Percentiles rank a stretch among this genome's conserved stretches.
Conservation (phyloP, 495 filamentous ascomycete species). For the Evernia prunastri region DNA sequence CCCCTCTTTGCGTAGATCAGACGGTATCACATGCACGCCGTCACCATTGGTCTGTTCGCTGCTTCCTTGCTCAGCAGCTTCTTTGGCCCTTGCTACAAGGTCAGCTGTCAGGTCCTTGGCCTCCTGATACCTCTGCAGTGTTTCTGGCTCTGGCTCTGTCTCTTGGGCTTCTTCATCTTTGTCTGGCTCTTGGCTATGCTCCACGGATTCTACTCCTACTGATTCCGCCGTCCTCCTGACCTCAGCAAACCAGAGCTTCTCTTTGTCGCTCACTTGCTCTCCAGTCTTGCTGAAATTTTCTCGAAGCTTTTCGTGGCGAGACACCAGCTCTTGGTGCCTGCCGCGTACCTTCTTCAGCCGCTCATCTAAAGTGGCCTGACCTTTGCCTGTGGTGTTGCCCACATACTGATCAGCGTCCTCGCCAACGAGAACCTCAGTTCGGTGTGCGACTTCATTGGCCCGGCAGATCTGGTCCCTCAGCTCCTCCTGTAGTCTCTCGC, state of each 20-base stretch:
- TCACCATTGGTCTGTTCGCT: constrained; percentile 28
- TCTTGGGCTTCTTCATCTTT: constrained; percentile 29
- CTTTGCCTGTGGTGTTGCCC: constrained; percentile 32
- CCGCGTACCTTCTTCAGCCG: constrained; percentile 54
- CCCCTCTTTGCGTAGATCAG: constrained; percentile 61
- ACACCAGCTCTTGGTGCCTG: constrained; percentile 52
- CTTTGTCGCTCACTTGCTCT: constrained; percentile 66
- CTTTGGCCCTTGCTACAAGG: constrained; percentile 45
- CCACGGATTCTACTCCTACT: constrained; percentile 24
- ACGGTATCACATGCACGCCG: constrained; percentile 49
- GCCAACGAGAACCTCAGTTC: constrained; percentile 60
- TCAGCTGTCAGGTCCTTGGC: constrained; percentile 44
- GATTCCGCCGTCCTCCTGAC: constrained; percentile 45
- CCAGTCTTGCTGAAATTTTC: constrained; percentile 51
- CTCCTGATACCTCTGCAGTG: constrained; percentile 16
- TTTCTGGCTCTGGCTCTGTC: constrained; percentile 4
- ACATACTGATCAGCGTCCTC: constrained; percentile 47
- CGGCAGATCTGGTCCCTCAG: constrained; percentile 64
- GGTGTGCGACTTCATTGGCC: constrained; percentile 57
- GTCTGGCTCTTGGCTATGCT: constrained; percentile 28
- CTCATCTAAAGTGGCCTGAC: constrained; percentile 39
- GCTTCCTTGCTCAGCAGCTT: constrained; percentile 27
- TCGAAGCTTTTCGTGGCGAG: constrained; percentile 58
- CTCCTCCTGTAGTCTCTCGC: constrained; percentile 64
- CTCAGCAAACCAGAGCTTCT: constrained; percentile 61